These are phyloP conservation scores for Rhizopogon sp. DNA, from an alignment of 768 basidiomycete species.

Conservation along the genomic window DNA sequence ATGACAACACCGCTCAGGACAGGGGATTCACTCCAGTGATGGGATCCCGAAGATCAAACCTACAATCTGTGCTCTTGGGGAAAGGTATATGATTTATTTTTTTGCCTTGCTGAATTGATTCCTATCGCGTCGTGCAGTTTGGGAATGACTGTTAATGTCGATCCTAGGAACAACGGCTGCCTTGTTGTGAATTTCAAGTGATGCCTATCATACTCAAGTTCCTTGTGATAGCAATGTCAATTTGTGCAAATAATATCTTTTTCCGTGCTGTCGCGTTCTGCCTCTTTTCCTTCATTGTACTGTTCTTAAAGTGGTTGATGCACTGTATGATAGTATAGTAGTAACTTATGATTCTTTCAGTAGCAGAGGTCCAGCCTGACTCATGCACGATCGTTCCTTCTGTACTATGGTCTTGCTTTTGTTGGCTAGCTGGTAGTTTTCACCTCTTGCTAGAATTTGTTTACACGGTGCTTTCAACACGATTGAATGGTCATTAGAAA, in stretches of 20 bases:
- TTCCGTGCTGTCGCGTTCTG: neutral
- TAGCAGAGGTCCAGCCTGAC: no score
- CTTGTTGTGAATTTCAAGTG: conserved; percentile 48
- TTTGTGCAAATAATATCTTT: neutral
- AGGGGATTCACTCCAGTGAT: conserved; percentile 73
- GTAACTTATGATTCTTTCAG: no score
- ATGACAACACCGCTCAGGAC: conserved; percentile 37
- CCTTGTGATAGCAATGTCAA: neutral
- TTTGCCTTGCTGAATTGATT: neutral
- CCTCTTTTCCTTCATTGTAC: no score
- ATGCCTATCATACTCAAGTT: neutral
- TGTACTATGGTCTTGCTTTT: no score
- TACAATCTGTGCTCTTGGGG: conserved; percentile 77
- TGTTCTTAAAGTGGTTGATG: no score
- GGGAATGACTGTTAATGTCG: conserved; percentile 60
- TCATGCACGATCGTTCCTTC: no score
- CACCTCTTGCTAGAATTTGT: no score
- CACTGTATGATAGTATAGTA: no score
- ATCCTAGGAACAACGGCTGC: conserved; percentile 75
- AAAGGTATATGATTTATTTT: conserved; percentile 46
- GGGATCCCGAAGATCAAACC: conserved; percentile 81
- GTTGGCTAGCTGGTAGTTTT: no score
- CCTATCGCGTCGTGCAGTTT: conserved; percentile 33
- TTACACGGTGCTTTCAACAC: no score
- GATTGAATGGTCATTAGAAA: no score